Percentiles rank a stretch among this genome's conserved stretches.
Evolutionary conservation across 768 basidiomycete species (phyloP).

Genomic region (Clitopilus hobsonii): DNA sequence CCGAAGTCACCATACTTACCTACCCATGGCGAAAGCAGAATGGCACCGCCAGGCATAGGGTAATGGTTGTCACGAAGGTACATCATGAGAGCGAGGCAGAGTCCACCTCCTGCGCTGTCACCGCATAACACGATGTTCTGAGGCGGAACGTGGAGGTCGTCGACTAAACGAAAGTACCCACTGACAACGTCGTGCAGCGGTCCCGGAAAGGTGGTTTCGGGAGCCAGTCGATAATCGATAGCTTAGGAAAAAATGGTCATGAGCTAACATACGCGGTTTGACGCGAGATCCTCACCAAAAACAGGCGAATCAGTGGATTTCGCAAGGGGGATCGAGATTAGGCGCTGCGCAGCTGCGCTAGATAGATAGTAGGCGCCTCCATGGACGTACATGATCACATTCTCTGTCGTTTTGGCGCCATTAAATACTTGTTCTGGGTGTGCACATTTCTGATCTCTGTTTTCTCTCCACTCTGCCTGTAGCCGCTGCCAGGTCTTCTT

Average conservation of each 20-base stretch:
- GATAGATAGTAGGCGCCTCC: conserved; percentile 95
- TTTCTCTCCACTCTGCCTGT: conserved; percentile 73
- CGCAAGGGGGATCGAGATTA: conserved; percentile 87
- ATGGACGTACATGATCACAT: conserved; percentile 90
- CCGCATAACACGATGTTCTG: conserved; percentile 88
- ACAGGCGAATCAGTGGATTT: conserved; percentile 87
- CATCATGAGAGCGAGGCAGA: conserved; percentile 82
- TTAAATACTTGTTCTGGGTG: conserved; percentile 10
- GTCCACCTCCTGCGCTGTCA: conserved; percentile 91
- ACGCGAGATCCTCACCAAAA: conserved; percentile 42
- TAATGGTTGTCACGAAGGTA: conserved; percentile 93
- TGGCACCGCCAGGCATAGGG: conserved; percentile 77
- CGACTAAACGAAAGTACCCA: conserved; percentile 81
- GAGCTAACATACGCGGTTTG: background rate
- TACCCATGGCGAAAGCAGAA: conserved; percentile 94
- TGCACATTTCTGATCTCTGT: conserved; percentile 21
- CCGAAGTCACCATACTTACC: conserved; percentile 49
- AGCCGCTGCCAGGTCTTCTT: conserved; percentile 85
- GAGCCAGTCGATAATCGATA: conserved; percentile 92
- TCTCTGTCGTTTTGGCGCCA: conserved; percentile 48
- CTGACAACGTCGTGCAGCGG: conserved; percentile 81
- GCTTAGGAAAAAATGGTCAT: conserved; percentile 38
- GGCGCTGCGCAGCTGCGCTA: conserved; percentile 84
- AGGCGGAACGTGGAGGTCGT: conserved; percentile 86
- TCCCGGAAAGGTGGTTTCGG: conserved; percentile 92